Base-by-base conservation (phyloP, 805 yeast genomes). In the Myxozyma udenii region DNA sequence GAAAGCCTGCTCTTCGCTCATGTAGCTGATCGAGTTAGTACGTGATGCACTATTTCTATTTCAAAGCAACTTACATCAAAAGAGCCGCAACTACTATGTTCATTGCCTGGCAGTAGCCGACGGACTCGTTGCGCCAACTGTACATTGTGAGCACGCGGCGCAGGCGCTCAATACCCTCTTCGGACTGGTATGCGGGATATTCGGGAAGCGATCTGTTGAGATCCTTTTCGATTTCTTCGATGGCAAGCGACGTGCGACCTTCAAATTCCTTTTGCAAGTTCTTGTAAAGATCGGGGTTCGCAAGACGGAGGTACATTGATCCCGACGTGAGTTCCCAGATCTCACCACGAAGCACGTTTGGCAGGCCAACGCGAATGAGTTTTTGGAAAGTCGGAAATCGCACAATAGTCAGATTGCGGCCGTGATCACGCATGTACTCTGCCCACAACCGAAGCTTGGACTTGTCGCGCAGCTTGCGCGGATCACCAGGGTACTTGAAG, bases 41-140 rank as follows among this genome's bases (percentile, higher is more conserved):
- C 9, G 9, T 9, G 9, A 28, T 28, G 33, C 9, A 28, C 14
- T 28, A 28, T 9, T 28, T 9, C 12, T 9, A 28, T 28, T 28
- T 28, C 14, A 12, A 33, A 6, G 12, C 4, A 24, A 25, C 58
- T 57, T 64, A 72, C 44, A 73, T 73, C 25, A 73, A 81, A 63
- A 81, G 77, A 0, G 75, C 74, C 0, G 77, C 77, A 2, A 71
- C 74, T 12, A 73, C 77, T 46, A 93, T 93, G 66, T 93, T 93
- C 98, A 95, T 93, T 1, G 98, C 98, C 68, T 93, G 98, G 67
- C 99, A 93, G 68, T 93, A 93, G 0, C 99, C 99, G 23, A 93
- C 87, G 38, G 91, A 96, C 0, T 96, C 96, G 66, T 90, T 89
- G 59, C 85, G 87, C 97, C 98, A 93, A 0, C 96, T 87, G 64